Evolutionary conservation across 2,329 filamentous ascomycete genomes (phyloP), one percentile per base, ranked within the genome.

Genomic region (Aspergillus proliferans): DNA sequence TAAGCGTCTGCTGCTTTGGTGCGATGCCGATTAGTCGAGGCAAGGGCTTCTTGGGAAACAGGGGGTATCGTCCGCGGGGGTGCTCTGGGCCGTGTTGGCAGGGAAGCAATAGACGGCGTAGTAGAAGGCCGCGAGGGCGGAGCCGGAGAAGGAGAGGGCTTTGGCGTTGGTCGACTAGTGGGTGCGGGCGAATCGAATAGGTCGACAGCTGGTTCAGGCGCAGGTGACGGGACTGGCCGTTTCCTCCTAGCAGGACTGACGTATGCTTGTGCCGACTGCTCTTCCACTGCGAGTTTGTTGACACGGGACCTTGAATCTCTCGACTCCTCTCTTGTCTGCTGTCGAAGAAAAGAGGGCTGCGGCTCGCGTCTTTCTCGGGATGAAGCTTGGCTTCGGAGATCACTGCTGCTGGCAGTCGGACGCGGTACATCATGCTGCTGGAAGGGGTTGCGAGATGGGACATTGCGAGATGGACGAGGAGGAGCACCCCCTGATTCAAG

Each of bases 1-100:
- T 95, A 97, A 56, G 94, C 87, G 47, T 87, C 85, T 8, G 90
- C 88, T 15, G 92, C 93, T 54, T 85, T 84, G 43, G 85, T 78
- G 12, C 93, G 86, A 60, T 93, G 82, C 43, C 82, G 79, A n/a
- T 86, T 85, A 8, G 89, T 95, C 3, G 82, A 82, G 54, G 85
- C 80, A 15, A 96, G 76, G 0, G 85, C 84, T 6, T 83, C 78
- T 1, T 84, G 72, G 3, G 87, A 84, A 10, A 94, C 74, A 1
- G 78, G 64, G 1, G 92, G 91, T 30, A 79, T 72, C 14, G 67
- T 69, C 46, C 81, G 73, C 6, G 70, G 63, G 10, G 76, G 72
- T 10, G 71, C 70, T 55, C 76, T 74, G 10, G 78, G 74, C 21
- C 74, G 70, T 22, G 66, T 58, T 8, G 73, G 67, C 24, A 75